Base-by-base conservation (phyloP, 495 filamentous ascomycete genomes). In the Cryomyces antarcticus region DNA sequence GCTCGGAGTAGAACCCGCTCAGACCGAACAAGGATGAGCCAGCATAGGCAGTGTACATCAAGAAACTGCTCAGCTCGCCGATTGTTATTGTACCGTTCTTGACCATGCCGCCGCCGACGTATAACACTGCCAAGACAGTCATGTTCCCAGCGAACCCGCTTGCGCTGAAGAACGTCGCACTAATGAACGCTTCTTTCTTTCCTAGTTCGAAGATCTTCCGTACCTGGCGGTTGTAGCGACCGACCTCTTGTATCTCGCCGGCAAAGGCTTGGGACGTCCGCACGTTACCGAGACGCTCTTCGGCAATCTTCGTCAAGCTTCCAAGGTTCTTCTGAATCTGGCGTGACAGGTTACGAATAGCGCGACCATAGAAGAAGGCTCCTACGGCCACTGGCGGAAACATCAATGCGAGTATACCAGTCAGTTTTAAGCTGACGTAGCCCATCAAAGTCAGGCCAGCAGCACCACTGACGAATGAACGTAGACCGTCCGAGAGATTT, bases 11-110 rank as follows among this genome's bases (percentile, higher is more conserved):
- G 63, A 97, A 97, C 51, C 79, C 82, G 30, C 85, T 92, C 7
- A 97, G 64, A 3, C 89, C 89, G 49, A 96, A 92, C 48, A 97
- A 72, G 62, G 79, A 85, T 27, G 77, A 80, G 6, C 87, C 87
- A 13, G 87, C 87, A 61, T 88, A 95, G 13, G 80, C 86, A 10
- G 87, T 84, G 54, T 95, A 97, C 89, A 97, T 95, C 55, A 97
- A 67, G 60, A 97, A 97, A 3, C 82, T 88, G n/a, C 92, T 85
- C 43, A 97, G 62, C 45, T 96, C 92, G 44, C 89, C 89, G 42
- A 96, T 74, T 29, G 69, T 82, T 63, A 97, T 89, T 30, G 73
- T 69, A 2, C 89, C 88, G 2, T 73, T 70, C 52, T 82, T 75
- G 27, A 97, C 89, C 63, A 96, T 82, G 44, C 77, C 76, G 30